These are phyloP conservation scores for Tubosaeta sp. DNA, from an alignment of 768 basidiomycete species.

Conservation along the genomic window DNA sequence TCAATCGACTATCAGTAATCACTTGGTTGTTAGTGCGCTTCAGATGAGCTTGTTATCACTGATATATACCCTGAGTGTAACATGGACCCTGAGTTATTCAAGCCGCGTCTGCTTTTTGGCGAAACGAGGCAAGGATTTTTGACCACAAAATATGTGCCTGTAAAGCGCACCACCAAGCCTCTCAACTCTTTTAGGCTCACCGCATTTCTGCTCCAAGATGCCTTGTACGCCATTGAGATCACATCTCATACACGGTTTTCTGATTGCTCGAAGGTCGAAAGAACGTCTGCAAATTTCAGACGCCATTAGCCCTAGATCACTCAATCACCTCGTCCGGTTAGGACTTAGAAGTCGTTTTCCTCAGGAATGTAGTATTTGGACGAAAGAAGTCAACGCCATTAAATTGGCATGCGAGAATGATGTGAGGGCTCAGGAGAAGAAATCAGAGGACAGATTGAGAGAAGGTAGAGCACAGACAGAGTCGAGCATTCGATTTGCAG, in stretches of 20 bases:
- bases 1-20: not conserved
- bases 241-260: not conserved
- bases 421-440: conserved; percentile 7
- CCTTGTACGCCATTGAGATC: conserved; percentile 16
- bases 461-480: conserved; percentile 13
- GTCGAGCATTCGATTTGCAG: conserved; percentile 18
- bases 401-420: not conserved
- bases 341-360: conserved; percentile 32
- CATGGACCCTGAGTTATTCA: conserved; percentile 19
- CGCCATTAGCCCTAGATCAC: conserved; percentile 17
- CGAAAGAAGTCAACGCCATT: conserved; percentile 11
- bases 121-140: conserved; percentile 42
- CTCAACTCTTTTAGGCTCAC: conserved; percentile 3
- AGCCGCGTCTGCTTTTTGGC: conserved; percentile 35
- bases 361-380: conserved; percentile 22
- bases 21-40: conserved; percentile 6
- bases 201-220: conserved; percentile 18
- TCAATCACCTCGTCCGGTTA: conserved; percentile 27
- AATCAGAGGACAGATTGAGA: conserved; percentile 8
- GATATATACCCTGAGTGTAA: conserved; percentile 20
- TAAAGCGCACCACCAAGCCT: conserved; percentile 8
- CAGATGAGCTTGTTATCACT: conserved; percentile 15
- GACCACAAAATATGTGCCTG: conserved; percentile 26
- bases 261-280: conserved; percentile 16
- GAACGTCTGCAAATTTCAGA: conserved; percentile 27